phyloP scores from a whole-genome alignment of 257 asterid genomes.

The Solanum clarkiae region DNA sequence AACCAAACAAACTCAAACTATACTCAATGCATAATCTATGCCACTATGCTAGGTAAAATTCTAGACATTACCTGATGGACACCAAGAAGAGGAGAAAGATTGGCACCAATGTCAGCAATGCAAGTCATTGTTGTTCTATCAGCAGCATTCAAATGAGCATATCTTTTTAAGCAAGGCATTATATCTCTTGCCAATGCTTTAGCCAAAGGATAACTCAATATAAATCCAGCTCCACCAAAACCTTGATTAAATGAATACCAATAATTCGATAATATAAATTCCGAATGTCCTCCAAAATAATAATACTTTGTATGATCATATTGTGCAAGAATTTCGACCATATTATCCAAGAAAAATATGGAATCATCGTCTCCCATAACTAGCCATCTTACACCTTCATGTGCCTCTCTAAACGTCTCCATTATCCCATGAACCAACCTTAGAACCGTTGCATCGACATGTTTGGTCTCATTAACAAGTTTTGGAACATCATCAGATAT shows the following conservation, averaged over 20 bases:
- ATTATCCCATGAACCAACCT: constrained; percentile 46
- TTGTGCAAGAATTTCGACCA: constrained; percentile 28
- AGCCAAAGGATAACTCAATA: constrained; percentile 46
- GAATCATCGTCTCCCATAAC: constrained; percentile 84
- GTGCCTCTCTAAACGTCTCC: constrained; percentile 37
- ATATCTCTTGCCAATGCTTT: constrained; percentile 35
- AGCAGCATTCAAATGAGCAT: constrained; percentile 22
- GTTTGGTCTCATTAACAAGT: constrained; percentile 4
- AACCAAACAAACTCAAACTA: not conserved
- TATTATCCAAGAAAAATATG: constrained; percentile 43
- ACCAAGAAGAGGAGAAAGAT: constrained; percentile 36
- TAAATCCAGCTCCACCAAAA: constrained; percentile 64
- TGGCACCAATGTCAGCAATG: constrained; percentile 55
- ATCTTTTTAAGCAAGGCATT: constrained; percentile 36
- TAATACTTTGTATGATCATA: constrained; percentile 36
- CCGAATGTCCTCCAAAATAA: constrained; percentile 44
- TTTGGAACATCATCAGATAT: constrained; percentile 25
- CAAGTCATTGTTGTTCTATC: constrained; percentile 40
- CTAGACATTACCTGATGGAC: constrained; percentile 37
- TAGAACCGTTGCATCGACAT: not conserved
- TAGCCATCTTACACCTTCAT: constrained; percentile 32
- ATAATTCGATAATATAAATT: constrained; percentile 31
- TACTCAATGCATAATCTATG: not conserved
- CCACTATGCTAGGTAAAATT: not conserved
- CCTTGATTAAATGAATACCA: constrained; percentile 45